Percentiles rank a stretch among this genome's conserved stretches.
phyloP scores from a whole-genome alignment of 495 filamentous ascomycete species.

The Pyronema domesticum region DNA sequence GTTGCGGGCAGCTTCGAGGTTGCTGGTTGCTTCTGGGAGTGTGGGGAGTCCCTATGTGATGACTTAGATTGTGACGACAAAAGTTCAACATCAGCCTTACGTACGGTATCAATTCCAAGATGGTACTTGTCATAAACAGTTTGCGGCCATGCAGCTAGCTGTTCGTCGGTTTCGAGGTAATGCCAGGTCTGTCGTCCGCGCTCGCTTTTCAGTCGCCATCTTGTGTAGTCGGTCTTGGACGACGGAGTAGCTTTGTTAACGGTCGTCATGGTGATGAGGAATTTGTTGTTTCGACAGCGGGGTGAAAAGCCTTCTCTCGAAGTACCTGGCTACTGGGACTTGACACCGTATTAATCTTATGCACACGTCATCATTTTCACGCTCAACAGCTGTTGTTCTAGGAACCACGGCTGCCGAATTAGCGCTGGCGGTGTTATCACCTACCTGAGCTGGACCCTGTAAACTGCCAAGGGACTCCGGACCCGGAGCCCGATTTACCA shows the following conservation, averaged over 20 bases:
- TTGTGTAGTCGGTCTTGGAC: slow-evolving; percentile 47
- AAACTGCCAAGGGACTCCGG: too few relatives aligned
- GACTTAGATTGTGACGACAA: slow-evolving; percentile 1
- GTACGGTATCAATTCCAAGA: slow-evolving; percentile 52
- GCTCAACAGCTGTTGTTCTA: too few relatives aligned
- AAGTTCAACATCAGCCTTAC: not conserved
- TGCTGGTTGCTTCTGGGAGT: slow-evolving; percentile 49
- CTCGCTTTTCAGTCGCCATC: slow-evolving; percentile 76
- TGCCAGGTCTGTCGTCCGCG: slow-evolving; percentile 80
- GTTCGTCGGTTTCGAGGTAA: slow-evolving; percentile 66
- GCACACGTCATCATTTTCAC: too few relatives aligned
- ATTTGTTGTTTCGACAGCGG: too few relatives aligned
- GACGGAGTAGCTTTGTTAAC: not conserved
- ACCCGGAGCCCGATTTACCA: too few relatives aligned
- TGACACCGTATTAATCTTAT: too few relatives aligned
- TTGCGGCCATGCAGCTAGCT: slow-evolving; percentile 65
- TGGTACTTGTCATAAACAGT: slow-evolving; percentile 66
- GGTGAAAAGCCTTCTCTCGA: too few relatives aligned
- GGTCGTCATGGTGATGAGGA: not conserved
- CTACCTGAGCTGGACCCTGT: too few relatives aligned
- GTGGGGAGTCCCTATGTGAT: slow-evolving; percentile 46
- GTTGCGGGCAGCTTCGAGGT: slow-evolving; percentile 62
- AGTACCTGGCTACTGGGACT: too few relatives aligned
- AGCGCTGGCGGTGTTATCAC: too few relatives aligned
- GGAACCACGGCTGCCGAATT: too few relatives aligned